Evolutionary conservation across 352 stramenopile genomes (phyloP), one percentile per base, ranked within the genome.

Genomic region (Phytophthora meadii): DNA sequence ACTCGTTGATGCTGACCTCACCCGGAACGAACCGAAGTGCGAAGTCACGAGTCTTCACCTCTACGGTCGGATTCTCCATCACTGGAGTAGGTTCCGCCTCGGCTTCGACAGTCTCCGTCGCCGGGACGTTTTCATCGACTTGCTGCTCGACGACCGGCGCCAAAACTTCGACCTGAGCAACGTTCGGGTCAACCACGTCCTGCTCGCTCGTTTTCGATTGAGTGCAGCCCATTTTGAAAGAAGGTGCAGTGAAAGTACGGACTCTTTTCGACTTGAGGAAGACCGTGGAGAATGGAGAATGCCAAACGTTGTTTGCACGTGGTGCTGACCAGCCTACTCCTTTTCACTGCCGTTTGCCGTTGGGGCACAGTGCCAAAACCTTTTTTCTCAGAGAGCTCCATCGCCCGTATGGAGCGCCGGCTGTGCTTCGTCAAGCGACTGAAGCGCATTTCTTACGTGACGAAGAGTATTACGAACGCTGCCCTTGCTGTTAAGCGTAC

Each of bases 121-220:
- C 24, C 12, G n/a, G 17, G 30, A 47, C 41, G 24, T 52, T 54
- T 12, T 30, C 22, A 5, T 48, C 54, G 37, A 30, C 17, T 1
- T 34, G 44, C 8, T 57, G 36, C 11, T 32, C 19, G 15, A 32
- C 30, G 3, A 25, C 50, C 19, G 32, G 17, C 5, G 12, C 17
- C 30, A 24, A 49, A 15, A 46, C n/a, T 25, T 60, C 24, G 6
- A 54, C 19, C 32, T 37, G 10, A 28, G 27, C 39, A 4, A 51
- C 51, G 11, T 61, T 67, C 1, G 61, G 57, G 39, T 77, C 58
- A 12, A 75, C 44, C 32, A 87, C 77, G 40, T 82, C 75, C 27
- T 84, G 75, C 32, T 62, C 55, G 65, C 76, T 81, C 52, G 77
- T 74, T 54, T 74, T 85, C 42, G 81, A 90, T 70, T 88, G 78